These are phyloP conservation scores for Scheffersomyces titani DNA, from an alignment of 1,139 yeast genomes.

Conservation along the genomic window DNA sequence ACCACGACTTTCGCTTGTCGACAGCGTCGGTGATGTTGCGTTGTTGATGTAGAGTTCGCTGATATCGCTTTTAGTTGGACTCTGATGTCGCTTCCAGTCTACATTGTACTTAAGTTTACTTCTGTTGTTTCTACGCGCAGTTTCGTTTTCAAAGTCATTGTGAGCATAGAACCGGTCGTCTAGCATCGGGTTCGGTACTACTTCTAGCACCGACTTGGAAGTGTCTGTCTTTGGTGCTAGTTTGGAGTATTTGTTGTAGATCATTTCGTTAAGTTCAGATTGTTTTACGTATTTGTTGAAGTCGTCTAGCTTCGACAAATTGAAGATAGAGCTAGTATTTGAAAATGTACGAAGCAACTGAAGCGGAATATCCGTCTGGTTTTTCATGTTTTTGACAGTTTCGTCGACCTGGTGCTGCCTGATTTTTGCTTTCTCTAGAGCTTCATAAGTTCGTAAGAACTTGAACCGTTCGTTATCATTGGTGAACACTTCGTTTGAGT, in stretches of 20 bases:
- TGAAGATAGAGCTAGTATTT: constrained; percentile 30
- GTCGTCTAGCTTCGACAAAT: constrained; percentile 39
- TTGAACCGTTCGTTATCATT: constrained; percentile 29
- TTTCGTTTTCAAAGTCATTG: constrained; percentile 14
- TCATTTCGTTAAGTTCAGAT: constrained; percentile 37
- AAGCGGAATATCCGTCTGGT: constrained; percentile 26
- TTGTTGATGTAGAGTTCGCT: constrained; percentile 1
- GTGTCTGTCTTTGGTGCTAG: constrained; percentile 6
- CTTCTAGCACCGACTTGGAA: constrained; percentile 25
- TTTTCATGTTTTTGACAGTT: constrained; percentile 13
- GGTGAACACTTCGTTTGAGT: constrained; percentile 7
- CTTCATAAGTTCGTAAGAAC: constrained; percentile 29
- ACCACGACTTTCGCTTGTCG: constrained; percentile 2
- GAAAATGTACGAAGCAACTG: constrained; percentile 19
- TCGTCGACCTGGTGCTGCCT: constrained; percentile 11
- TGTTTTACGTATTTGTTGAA: constrained; percentile 36
- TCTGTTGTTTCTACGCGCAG: constrained; percentile 1
- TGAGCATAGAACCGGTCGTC: constrained; percentile 31
- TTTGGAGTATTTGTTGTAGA: constrained; percentile 18
- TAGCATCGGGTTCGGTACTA: constrained; percentile 31
- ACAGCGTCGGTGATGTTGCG: constrained; percentile 1
- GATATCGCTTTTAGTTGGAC: not conserved
- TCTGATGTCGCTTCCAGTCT: constrained; percentile 6
- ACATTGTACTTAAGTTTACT: constrained; percentile 10
- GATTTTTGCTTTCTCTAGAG: constrained; percentile 12